These are phyloP conservation scores for Nicotiana knightiana DNA, from an alignment of 257 asterid species.

Conservation along the genomic window DNA sequence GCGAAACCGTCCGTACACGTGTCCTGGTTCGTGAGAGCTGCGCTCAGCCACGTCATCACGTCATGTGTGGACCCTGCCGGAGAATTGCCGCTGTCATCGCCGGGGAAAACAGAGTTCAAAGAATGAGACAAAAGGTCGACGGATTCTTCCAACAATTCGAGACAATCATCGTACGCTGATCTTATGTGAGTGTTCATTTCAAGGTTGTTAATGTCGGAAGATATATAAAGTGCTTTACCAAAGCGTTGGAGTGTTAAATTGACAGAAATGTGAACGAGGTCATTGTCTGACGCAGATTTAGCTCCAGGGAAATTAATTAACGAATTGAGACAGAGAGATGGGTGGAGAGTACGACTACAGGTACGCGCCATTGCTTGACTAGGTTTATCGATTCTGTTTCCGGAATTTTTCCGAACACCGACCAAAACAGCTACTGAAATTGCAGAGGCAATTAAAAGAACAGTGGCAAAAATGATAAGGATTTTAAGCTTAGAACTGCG, in stretches of 20 bases:
- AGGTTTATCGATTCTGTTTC: conserved; percentile 34
- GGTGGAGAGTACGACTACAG: conserved; percentile 63
- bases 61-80: conserved; percentile 44
- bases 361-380: conserved; percentile 64
- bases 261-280: conserved; percentile 85
- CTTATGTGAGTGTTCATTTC: conserved; percentile 57
- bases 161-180: conserved; percentile 81
- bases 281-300: conserved; percentile 56
- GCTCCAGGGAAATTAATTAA: conserved; percentile 79
- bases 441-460: conserved; percentile 48
- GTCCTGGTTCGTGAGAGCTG: conserved; percentile 87
- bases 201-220: conserved; percentile 51
- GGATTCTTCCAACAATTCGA: conserved; percentile 78
- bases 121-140: conserved; percentile 65
- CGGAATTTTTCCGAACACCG: conserved; percentile 26
- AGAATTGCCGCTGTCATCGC: conserved; percentile 10
- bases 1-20: conserved; percentile 80
- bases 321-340: conserved; percentile 58
- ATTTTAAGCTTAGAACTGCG: conserved; percentile 35
- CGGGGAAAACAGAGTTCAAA: conserved; percentile 38
- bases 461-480: conserved; percentile 39
- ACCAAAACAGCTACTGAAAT: conserved; percentile 44
- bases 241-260: conserved; percentile 70
- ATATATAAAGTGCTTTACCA: conserved; percentile 53
- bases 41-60: conserved; percentile 92